A percentile compares a stretch with the other conserved stretches of the same genome.
Conservation (phyloP, 805 yeast genomes). For the Candida awuae region DNA sequence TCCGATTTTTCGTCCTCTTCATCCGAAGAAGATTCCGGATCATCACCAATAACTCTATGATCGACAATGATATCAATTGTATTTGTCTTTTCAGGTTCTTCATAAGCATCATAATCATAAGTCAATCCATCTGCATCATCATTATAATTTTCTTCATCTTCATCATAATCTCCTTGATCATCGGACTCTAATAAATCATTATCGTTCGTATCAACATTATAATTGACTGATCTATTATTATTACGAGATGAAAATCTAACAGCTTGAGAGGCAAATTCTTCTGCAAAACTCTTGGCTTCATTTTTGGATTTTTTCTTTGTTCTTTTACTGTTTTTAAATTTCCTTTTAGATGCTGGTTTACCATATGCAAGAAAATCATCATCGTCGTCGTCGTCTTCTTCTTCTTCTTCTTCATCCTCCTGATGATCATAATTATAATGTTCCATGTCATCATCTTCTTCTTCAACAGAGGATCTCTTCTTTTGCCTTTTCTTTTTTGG, state of each 20-base stretch:
- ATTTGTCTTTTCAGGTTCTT: slow-evolving; percentile 15
- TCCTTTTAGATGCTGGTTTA: slow-evolving; percentile 30
- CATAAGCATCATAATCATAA: slow-evolving; percentile 13
- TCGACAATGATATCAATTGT: slow-evolving; percentile 41
- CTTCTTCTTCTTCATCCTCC: slow-evolving; percentile 18
- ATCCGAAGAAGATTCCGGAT: slow-evolving; percentile 9
- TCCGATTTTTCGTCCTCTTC: slow-evolving; percentile 7
- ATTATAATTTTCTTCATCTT: slow-evolving; percentile 20
- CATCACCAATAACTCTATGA: slow-evolving; percentile 38
- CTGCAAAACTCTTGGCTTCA: slow-evolving; percentile 2
- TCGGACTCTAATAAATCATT: slow-evolving; percentile 42
- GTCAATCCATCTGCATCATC: slow-evolving; percentile 15
- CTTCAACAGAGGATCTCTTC: slow-evolving; percentile 21
- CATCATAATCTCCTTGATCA: slow-evolving; percentile 18
- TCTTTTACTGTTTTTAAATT: slow-evolving; percentile 7
- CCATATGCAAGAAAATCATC: slow-evolving; percentile 23
- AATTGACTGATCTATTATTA: slow-evolving; percentile 51
- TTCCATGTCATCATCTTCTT: slow-evolving; percentile 12
- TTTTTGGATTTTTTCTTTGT: slow-evolving; percentile 13
- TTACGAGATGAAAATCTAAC: slow-evolving; percentile 75
- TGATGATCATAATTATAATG: slow-evolving; percentile 20
- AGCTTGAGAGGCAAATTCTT: slow-evolving; percentile 7
- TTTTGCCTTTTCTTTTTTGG: slow-evolving; percentile 16
- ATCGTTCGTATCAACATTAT: slow-evolving; percentile 65
- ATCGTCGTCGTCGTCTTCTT: slow-evolving; percentile 27